Conservation (phyloP, 2,329 filamentous ascomycete genomes). For the Colletotrichum sp. region DNA sequence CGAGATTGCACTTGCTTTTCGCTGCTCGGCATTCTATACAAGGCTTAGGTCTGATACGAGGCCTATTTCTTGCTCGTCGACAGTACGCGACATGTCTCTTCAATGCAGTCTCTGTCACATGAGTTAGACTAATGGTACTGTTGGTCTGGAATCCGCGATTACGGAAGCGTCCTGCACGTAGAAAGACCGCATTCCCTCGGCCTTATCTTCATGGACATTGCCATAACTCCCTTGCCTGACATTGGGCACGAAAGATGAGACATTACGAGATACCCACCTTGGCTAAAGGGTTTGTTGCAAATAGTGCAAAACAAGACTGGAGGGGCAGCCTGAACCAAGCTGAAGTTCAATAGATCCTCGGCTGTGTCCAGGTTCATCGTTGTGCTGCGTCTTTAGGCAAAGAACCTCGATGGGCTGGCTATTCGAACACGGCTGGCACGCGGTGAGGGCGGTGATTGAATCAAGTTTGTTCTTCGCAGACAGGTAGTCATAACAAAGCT, state of each 20-base stretch:
- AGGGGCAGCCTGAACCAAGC: not conserved
- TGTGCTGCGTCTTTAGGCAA: not conserved
- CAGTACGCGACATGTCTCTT: constrained; percentile 9
- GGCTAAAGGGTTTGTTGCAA: constrained; percentile 11
- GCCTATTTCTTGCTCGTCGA: not conserved
- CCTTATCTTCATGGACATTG: not conserved
- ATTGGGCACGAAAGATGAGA: not conserved
- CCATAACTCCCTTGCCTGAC: not conserved
- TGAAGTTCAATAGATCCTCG: not conserved
- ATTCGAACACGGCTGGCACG: not conserved
- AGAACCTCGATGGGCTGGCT: not conserved
- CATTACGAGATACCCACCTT: not conserved
- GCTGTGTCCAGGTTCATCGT: not conserved
- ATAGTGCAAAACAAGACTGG: not conserved
- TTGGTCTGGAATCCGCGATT: not conserved
- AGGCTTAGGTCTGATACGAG: not conserved
- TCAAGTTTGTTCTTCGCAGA: not conserved
- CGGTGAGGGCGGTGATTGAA: not conserved
- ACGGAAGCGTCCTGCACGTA: not conserved
- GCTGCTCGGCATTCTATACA: constrained; percentile 12
- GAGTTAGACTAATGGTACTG: not conserved
- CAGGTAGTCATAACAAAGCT: not conserved
- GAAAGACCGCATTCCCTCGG: not conserved
- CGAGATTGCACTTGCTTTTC: constrained; percentile 14
- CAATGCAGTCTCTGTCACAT: not conserved